Conservation (phyloP, 108 stramenopile genomes). For the Stephanodiscus triporus region DNA sequence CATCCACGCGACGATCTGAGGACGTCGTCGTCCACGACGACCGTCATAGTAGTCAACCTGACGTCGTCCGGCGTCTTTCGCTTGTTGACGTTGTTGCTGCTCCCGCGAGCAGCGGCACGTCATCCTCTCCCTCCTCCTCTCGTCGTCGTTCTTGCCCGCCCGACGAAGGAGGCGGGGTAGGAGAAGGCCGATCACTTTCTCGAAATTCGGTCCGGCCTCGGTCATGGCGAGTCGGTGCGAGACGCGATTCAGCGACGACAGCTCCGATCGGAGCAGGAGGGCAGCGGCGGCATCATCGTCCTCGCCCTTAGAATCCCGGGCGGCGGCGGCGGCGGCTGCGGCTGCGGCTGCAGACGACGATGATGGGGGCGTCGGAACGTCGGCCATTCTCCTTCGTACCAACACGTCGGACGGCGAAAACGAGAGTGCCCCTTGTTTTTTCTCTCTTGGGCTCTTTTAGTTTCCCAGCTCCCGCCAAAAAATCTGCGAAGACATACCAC, state of each 20-base stretch:
- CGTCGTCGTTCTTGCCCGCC: constrained; percentile 73
- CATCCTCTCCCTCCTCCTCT: constrained; percentile 19
- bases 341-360: background rate
- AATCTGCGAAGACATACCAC: no score
- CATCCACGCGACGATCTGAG: background rate
- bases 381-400: background rate
- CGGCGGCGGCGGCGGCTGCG: background rate
- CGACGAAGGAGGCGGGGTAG: constrained; percentile 72
- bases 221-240: constrained; percentile 80
- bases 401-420: no score
- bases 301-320: no score
- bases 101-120: no score
- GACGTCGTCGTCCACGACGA: background rate
- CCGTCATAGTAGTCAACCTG: background rate
- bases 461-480: no score
- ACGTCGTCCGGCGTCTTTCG: constrained; percentile 21
- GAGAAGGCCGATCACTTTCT: constrained; percentile 63
- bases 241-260: constrained; percentile 67
- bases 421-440: no score
- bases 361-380: background rate
- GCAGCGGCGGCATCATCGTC: no score
- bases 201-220: constrained; percentile 53
- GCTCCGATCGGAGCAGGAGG: constrained; percentile 55
- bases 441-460: no score
- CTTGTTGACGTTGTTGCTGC: constrained; percentile 17